Evolutionary conservation across 768 basidiomycete genomes (phyloP).

Genomic region (Termitomyces sp.): DNA sequence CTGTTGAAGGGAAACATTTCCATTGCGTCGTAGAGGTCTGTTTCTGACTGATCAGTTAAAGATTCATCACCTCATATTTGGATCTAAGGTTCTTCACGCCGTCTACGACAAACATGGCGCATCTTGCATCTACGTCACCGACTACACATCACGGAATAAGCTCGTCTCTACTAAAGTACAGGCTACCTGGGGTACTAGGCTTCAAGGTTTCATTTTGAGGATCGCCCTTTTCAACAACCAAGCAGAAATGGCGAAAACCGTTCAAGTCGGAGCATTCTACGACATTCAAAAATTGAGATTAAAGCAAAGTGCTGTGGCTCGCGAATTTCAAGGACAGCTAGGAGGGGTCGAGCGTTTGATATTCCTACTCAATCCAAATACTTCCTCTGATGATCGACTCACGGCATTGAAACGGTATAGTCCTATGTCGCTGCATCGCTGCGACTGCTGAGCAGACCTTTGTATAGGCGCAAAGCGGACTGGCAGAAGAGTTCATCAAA

Average conservation of each 20-base stretch:
- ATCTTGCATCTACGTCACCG: conserved; percentile 55
- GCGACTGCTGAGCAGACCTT: not conserved
- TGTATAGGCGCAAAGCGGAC: conserved; percentile 24
- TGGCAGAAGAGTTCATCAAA: conserved; percentile 21
- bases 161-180: conserved; percentile 28
- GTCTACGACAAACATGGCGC: conserved; percentile 27
- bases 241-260: conserved; percentile 29
- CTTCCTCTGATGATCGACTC: conserved; percentile 30
- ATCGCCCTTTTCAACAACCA: conserved; percentile 51
- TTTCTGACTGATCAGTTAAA: not conserved
- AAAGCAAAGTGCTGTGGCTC: conserved; percentile 26
- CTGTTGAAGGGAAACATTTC: conserved; percentile 38
- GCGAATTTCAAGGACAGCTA: conserved; percentile 38
- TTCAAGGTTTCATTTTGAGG: conserved; percentile 49
- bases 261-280: conserved; percentile 40
- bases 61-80: not conserved
- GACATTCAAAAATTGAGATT: conserved; percentile 51
- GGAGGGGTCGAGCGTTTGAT: conserved; percentile 46
- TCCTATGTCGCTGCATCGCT: not conserved
- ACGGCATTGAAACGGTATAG: conserved; percentile 40
- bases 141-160: conserved; percentile 54
- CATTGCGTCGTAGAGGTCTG: conserved; percentile 59
- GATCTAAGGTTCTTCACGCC: conserved; percentile 44
- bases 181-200: conserved; percentile 37
- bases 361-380: conserved; percentile 35